Conservation (phyloP, 2,329 filamentous ascomycete species). For the Arachnomyces sp. region DNA sequence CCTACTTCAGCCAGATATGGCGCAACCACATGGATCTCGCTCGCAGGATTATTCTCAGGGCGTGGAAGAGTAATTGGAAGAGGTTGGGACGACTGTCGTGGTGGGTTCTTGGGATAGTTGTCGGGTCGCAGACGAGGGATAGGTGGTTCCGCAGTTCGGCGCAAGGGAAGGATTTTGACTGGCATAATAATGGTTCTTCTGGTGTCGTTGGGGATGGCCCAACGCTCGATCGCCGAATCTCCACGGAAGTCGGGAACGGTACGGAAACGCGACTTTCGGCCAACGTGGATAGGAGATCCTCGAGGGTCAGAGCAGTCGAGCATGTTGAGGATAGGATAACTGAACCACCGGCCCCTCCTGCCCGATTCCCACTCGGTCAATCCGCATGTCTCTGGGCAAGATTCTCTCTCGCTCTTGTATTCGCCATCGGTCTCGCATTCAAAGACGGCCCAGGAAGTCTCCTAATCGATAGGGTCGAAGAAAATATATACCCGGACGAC, state of each 20-base stretch:
- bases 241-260: constrained; percentile 13
- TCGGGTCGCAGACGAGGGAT: constrained; percentile 14
- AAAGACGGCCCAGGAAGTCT: constrained; percentile 38
- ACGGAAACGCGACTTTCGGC: constrained; percentile 12
- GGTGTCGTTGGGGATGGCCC: too few relatives aligned
- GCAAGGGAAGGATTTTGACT: constrained; percentile 1
- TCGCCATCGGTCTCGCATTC: constrained; percentile 42
- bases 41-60: constrained; percentile 24
- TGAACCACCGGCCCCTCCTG: too few relatives aligned
- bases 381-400: constrained; percentile 33
- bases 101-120: constrained; percentile 29
- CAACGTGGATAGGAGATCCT: constrained; percentile 13
- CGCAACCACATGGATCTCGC: constrained; percentile 18
- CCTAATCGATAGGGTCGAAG: constrained; percentile 12
- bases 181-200: too few relatives aligned
- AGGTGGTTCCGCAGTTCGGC: constrained; percentile 9
- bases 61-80: constrained; percentile 25
- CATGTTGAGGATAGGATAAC: not conserved
- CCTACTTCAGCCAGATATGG: constrained; percentile 13
- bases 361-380: too few relatives aligned
- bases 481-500: too few relatives aligned
- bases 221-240: not conserved
- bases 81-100: constrained; percentile 25
- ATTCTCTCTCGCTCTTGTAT: constrained; percentile 39
- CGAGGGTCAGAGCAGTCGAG: constrained; percentile 2